Evolutionary conservation across 306 rosid genomes (phyloP).

Genomic region (Carpinus fangiana): DNA sequence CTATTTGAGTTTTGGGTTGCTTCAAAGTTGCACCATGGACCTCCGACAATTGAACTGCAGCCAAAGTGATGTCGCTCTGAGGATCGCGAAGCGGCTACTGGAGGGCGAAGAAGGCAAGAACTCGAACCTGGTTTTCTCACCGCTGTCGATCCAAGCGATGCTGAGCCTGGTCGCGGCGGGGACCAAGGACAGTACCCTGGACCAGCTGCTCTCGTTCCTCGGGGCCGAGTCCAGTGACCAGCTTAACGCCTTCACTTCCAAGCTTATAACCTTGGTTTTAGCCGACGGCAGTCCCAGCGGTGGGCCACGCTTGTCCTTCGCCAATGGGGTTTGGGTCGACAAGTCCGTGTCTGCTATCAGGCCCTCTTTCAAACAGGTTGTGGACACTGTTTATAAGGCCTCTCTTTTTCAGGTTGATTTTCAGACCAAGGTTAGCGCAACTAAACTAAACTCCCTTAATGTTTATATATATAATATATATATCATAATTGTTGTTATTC

Average conservation of each 20-base stretch:
- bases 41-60: too few relatives aligned
- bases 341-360: slow-evolving; percentile 47
- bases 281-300: slow-evolving; percentile 56
- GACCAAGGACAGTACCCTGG: slow-evolving; percentile 61
- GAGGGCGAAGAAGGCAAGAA: slow-evolving; percentile 23
- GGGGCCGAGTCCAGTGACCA: slow-evolving; percentile 49
- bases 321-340: slow-evolving; percentile 66
- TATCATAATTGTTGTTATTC: too few relatives aligned
- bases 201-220: slow-evolving; percentile 75
- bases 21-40: too few relatives aligned
- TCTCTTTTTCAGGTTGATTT: slow-evolving; percentile 55
- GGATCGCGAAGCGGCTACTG: slow-evolving; percentile 50
- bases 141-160: slow-evolving; percentile 62
- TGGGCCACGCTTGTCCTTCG: slow-evolving; percentile 67
- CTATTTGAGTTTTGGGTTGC: too few relatives aligned
- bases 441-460: too few relatives aligned
- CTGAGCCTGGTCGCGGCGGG: slow-evolving; percentile 72
- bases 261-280: slow-evolving; percentile 49
- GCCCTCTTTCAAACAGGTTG: slow-evolving; percentile 66
- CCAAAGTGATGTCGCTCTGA: slow-evolving; percentile 52
- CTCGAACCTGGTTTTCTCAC: slow-evolving; percentile 74
- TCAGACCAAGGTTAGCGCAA: slow-evolving; percentile 50
- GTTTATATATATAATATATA: too few relatives aligned
- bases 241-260: slow-evolving; percentile 59
- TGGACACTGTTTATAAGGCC: slow-evolving; percentile 53